Percentiles rank a stretch among this genome's conserved stretches.
These are phyloP conservation scores for Talaromyces sp. DNA, from an alignment of 2,329 filamentous ascomycete species.

Conservation along the genomic window DNA sequence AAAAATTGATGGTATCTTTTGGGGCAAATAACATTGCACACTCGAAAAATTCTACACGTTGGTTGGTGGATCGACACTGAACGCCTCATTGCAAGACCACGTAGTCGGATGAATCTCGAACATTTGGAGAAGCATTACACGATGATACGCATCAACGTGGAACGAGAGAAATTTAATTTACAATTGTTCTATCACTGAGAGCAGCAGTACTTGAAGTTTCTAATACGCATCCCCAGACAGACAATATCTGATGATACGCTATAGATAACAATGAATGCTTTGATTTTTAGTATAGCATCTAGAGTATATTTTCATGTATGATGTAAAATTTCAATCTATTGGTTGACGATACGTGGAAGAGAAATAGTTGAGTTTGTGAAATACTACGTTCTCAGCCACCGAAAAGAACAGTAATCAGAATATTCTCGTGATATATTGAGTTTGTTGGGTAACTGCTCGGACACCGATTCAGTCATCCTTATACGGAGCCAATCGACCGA, in stretches of 20 bases:
- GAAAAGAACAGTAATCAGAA: too few relatives aligned
- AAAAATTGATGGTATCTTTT: not conserved
- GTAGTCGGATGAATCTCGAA: not conserved
- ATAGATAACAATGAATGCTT: not conserved
- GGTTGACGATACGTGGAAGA: not conserved
- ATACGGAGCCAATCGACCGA: not conserved
- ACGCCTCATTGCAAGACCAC: not conserved
- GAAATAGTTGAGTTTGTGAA: too few relatives aligned
- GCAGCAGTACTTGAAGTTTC: not conserved
- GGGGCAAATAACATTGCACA: not conserved
- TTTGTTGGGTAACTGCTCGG: not conserved
- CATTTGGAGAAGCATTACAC: not conserved
- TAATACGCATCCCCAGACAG: not conserved
- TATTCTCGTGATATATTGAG: too few relatives aligned
- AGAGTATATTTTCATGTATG: not conserved
- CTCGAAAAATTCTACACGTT: not conserved
- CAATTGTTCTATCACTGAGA: not conserved
- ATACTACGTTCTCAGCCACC: too few relatives aligned
- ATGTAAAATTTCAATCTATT: not conserved
- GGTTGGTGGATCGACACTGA: not conserved
- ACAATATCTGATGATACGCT: too few relatives aligned
- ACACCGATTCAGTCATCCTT: not conserved
- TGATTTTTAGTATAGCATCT: not conserved
- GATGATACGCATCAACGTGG: not conserved
- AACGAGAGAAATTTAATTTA: not conserved